Percentiles rank a stretch among this genome's conserved stretches.
phyloP scores from a whole-genome alignment of 441 rosid genomes.

The Gossypium laxum region DNA sequence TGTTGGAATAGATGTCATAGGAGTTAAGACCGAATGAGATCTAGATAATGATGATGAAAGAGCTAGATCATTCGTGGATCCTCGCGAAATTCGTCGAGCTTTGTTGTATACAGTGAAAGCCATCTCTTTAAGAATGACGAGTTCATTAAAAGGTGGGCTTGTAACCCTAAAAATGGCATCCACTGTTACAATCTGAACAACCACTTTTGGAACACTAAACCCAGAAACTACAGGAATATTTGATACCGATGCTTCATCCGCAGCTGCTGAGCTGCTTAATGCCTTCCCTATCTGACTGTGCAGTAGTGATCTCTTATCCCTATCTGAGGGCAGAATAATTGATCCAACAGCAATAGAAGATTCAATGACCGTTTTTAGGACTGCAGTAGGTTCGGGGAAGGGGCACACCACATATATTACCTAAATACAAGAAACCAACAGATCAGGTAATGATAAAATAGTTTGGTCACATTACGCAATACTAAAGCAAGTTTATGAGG shows the following conservation, averaged over 20 bases:
- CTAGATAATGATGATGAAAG: slow-evolving; percentile 56
- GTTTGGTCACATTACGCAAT: background rate
- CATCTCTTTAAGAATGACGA: slow-evolving; percentile 77
- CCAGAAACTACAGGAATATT: slow-evolving; percentile 82
- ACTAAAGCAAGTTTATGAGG: background rate
- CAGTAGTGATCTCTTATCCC: slow-evolving; percentile 57
- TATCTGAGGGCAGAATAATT: slow-evolving; percentile 48
- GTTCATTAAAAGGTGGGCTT: slow-evolving; percentile 78
- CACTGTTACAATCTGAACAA: slow-evolving; percentile 86
- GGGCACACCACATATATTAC: slow-evolving; percentile 98
- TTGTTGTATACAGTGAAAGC: slow-evolving; percentile 96
- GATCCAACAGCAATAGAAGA: slow-evolving; percentile 90
- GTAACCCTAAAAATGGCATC: slow-evolving; percentile 92
- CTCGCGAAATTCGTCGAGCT: slow-evolving; percentile 82
- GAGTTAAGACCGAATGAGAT: slow-evolving; percentile 56
- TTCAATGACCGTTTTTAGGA: slow-evolving; percentile 75
- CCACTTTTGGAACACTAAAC: slow-evolving; percentile 74
- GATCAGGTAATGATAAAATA: slow-evolving; percentile 13
- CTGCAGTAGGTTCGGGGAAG: slow-evolving; percentile 89
- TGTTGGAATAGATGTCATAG: slow-evolving; percentile 56
- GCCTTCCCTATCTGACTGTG: slow-evolving; percentile 81
- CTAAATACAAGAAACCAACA: slow-evolving; percentile 32
- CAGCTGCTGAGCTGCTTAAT: slow-evolving; percentile 71
- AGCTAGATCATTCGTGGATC: slow-evolving; percentile 47
- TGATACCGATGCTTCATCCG: slow-evolving; percentile 81